Conservation (phyloP, 495 filamentous ascomycete genomes). For the Podospora appendiculata region DNA sequence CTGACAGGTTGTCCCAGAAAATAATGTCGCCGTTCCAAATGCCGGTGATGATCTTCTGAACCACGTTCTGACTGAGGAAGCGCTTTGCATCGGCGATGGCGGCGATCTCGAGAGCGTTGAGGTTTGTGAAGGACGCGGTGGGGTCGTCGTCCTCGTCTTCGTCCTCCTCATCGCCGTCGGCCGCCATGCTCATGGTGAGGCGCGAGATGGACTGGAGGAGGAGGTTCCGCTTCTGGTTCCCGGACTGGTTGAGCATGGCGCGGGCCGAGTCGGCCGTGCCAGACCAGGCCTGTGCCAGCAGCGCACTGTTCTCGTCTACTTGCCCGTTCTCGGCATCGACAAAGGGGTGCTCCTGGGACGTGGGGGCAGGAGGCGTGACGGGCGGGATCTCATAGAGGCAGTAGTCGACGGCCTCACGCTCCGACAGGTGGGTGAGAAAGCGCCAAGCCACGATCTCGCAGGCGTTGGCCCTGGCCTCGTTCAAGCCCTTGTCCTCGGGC, state of each 20-base stretch:
- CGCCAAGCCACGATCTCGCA: constrained; percentile 93
- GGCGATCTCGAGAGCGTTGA: constrained; percentile 88
- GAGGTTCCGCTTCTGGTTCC: constrained; percentile 21
- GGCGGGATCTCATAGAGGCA: constrained; percentile 72
- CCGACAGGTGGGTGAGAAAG: constrained; percentile 69
- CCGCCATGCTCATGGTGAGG: constrained; percentile 36
- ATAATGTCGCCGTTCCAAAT: constrained; percentile 91
- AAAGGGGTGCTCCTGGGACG: not conserved
- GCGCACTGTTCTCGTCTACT: constrained; percentile 32
- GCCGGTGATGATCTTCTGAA: constrained; percentile 81
- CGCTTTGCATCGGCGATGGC: constrained; percentile 83
- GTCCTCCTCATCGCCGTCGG: constrained; percentile 25
- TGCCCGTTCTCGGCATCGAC: constrained; percentile 18
- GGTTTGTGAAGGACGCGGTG: constrained; percentile 59
- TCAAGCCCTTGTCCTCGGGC: constrained; percentile 61
- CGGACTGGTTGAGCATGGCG: constrained; percentile 5
- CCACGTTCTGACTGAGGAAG: constrained; percentile 76
- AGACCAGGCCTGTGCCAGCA: constrained; percentile 20
- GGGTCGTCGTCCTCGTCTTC: constrained; percentile 44
- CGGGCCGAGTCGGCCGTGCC: constrained; percentile 13
- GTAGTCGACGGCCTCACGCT: constrained; percentile 74
- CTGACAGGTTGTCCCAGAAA: constrained; percentile 79
- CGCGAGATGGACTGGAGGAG: constrained; percentile 38
- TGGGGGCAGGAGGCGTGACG: constrained; percentile 12
- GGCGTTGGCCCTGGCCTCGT: constrained; percentile 69